phyloP scores from a whole-genome alignment of 352 stramenopile species.

The Halophytophthora polymorphica region DNA sequence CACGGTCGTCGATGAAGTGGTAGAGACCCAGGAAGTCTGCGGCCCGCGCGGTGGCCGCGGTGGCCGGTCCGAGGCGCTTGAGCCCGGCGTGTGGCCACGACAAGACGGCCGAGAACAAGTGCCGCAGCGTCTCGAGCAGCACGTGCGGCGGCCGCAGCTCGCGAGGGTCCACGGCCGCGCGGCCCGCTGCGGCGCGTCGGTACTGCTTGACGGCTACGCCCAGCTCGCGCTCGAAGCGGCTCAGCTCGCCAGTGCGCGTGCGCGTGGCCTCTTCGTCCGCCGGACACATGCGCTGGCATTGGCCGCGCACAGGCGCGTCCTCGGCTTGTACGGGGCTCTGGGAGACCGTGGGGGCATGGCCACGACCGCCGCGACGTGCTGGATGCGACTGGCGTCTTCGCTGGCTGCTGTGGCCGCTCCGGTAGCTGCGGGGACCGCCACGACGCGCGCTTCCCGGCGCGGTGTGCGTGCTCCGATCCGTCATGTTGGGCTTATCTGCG shows the following conservation, averaged over 20 bases:
- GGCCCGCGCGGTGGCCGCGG: constrained; percentile 1
- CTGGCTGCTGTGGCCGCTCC: no score
- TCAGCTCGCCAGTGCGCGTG: constrained; percentile 33
- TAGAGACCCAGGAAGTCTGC: constrained; percentile 58
- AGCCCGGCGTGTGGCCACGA: constrained; percentile 25
- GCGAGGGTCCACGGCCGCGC: constrained; percentile 17
- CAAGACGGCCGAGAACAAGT: constrained; percentile 43
- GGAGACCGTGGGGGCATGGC: background rate
- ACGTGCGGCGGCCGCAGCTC: constrained; percentile 35
- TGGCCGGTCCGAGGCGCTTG: constrained; percentile 2
- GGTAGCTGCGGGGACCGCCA: no score
- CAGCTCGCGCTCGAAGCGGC: constrained; percentile 39
- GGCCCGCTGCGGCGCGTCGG: constrained; percentile 43
- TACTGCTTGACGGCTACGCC: constrained; percentile 52
- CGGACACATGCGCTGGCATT: constrained; percentile 33
- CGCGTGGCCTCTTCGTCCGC: constrained; percentile 30
- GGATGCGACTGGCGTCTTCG: no score
- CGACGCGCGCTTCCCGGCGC: no score
- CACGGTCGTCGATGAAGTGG: constrained; percentile 67
- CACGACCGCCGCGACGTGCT: no score
- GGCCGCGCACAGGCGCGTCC: constrained; percentile 19
- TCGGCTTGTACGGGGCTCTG: constrained; percentile 1
- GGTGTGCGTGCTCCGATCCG: no score
- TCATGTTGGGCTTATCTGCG: no score
- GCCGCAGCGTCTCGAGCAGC: constrained; percentile 37